phyloP scores from a whole-genome alignment of 106 monocot genomes.

The Dioscorea zingiberensis region DNA sequence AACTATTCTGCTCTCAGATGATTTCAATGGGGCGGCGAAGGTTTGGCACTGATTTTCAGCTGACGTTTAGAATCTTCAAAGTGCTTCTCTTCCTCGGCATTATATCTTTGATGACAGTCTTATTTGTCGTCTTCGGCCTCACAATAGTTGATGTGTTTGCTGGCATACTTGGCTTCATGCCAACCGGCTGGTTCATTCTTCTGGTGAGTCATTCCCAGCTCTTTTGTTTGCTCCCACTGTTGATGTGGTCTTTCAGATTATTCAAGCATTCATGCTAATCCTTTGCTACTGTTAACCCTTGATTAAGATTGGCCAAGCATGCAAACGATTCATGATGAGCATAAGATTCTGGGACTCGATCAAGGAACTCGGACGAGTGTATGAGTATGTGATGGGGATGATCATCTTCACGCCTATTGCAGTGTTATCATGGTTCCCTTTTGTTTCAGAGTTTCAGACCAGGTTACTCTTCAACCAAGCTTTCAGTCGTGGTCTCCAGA shows the following conservation, averaged over 20 bases:
- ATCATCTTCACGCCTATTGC: conserved; percentile 66
- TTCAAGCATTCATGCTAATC: neutral
- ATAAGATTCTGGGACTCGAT: conserved; percentile 85
- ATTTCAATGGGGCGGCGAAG: conserved; percentile 91
- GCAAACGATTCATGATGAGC: conserved; percentile 28
- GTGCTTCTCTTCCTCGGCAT: conserved; percentile 87
- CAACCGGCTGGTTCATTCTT: conserved; percentile 81
- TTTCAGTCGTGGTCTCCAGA: conserved; percentile 89
- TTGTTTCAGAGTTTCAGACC: conserved; percentile 90
- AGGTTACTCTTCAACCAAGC: conserved; percentile 95
- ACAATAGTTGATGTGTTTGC: conserved; percentile 77
- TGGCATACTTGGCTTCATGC: conserved; percentile 79
- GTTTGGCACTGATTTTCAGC: conserved; percentile 90
- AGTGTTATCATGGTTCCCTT: conserved; percentile 89
- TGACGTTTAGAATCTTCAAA: conserved; percentile 94
- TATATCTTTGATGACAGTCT: conserved; percentile 71
- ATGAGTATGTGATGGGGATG: conserved; percentile 87
- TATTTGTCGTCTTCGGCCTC: conserved; percentile 76
- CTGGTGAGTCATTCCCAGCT: conserved; percentile 39
- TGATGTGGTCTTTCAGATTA: no score
- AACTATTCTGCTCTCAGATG: conserved; percentile 38
- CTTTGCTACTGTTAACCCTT: neutral
- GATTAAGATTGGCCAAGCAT: conserved; percentile 67
- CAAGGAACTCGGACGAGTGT: conserved; percentile 79
- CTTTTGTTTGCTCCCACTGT: neutral